Percentiles rank a stretch among this genome's conserved stretches.
Evolutionary conservation across 2,329 filamentous ascomycete genomes (phyloP).

Genomic region (Hypoxylon sp.): DNA sequence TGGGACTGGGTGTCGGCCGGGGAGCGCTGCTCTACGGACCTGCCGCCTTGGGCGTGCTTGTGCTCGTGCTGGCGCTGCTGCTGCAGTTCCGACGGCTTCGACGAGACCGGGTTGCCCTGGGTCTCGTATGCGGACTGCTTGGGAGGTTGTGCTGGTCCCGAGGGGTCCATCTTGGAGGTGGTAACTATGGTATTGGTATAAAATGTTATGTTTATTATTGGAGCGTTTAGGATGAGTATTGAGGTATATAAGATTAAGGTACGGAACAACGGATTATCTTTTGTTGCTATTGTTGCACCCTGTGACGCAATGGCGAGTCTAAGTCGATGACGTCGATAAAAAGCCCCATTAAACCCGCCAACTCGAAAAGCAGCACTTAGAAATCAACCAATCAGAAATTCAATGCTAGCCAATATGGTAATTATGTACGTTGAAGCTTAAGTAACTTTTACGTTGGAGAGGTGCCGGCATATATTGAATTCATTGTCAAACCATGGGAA

Average conservation of each 20-base stretch:
- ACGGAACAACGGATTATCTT: not conserved
- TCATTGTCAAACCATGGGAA: no score
- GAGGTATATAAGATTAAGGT: not conserved
- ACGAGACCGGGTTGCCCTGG: conserved; percentile 45
- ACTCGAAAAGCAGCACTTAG: not conserved
- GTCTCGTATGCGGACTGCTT: conserved; percentile 44
- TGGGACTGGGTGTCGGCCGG: conserved; percentile 24
- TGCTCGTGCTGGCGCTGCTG: conserved; percentile 36
- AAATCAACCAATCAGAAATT: not conserved
- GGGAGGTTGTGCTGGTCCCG: conserved; percentile 46
- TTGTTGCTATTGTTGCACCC: not conserved
- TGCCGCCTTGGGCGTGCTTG: conserved; percentile 24
- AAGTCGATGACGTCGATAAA: conserved; percentile 36
- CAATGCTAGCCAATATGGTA: not conserved
- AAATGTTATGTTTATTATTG: not conserved
- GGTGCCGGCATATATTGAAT: no score
- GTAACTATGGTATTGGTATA: not conserved
- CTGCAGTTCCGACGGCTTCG: conserved; percentile 45
- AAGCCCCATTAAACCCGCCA: not conserved
- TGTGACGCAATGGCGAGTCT: conserved; percentile 32
- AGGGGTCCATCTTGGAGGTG: conserved; percentile 49
- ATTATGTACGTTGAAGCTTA: not conserved
- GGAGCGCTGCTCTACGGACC: conserved; percentile 38
- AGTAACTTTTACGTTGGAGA: not conserved
- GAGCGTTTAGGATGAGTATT: not conserved